Base-by-base conservation (phyloP, 139 green algal species). In the Chlorella vulgaris region DNA sequence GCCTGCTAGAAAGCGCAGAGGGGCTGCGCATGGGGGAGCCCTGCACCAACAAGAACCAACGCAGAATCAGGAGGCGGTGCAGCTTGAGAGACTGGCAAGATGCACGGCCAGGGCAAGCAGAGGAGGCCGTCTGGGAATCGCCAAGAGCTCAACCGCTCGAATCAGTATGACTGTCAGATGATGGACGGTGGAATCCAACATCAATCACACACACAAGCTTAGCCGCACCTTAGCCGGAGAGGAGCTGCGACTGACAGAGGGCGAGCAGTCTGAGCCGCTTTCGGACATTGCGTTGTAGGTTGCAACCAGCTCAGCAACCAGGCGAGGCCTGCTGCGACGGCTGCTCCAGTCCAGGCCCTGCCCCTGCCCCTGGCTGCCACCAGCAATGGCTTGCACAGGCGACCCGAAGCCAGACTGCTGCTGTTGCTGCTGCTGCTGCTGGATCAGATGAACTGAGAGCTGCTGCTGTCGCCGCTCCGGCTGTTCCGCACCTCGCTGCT, bases 361-460 rank as follows among this genome's bases (percentile, higher is more conserved):
- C n/a, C n/a, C n/a, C n/a, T n/a, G n/a, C n/a, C n/a, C n/a, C 26
- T 42, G 22, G 36, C 53, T 68, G 26, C 51, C 74, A 36, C 24
- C n/a, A 28, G 29, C 21, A 5, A 8, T 53, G 13, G 26, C 55
- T 7, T 39, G 1, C 28, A 70, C 38, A 4, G 74, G 74, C 4
- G 74, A 71, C 24, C 58, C 74, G 70, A 80, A 80, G n/a, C 33
- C 71, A 7, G 18, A 21, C 36, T 15, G 42, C 43, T 77, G 47
- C 39, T 58, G 55, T 55, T 58, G 40, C 55, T 69, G 51, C 79
- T 76, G 84, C 81, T 65, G 82, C 79, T 74, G 81, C 10, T 10
- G 47, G 10, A 15, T 15, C 47, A 10, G 10, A 58, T 58, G 13
- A 58, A 7, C 21, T 24, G 35, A 15, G 35, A 31, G 53, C 4